A percentile compares a stretch with the other conserved stretches of the same genome.
These are phyloP conservation scores for Phytophthora multivora DNA, from an alignment of 352 stramenopile species.

Conservation along the genomic window DNA sequence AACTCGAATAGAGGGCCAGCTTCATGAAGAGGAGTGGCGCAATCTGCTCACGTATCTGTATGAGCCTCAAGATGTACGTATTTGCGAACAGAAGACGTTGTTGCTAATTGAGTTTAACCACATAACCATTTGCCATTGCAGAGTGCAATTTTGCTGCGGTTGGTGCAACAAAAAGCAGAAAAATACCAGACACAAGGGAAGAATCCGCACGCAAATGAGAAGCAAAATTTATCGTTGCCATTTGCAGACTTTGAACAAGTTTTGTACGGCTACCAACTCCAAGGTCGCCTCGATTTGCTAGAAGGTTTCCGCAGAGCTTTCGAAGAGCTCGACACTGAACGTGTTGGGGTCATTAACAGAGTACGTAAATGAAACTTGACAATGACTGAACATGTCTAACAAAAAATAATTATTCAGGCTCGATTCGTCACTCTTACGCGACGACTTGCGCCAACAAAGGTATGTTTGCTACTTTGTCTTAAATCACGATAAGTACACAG, in stretches of 20 bases:
- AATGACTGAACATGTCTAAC: not conserved
- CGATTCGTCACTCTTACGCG: conserved; percentile 41
- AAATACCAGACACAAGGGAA: conserved; percentile 28
- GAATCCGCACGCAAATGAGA: conserved; percentile 15
- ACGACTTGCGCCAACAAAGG: conserved; percentile 46
- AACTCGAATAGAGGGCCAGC: conserved; percentile 34
- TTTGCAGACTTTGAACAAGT: conserved; percentile 74
- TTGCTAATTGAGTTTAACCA: not conserved
- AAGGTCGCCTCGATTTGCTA: conserved; percentile 66
- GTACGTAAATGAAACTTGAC: conserved; percentile 17
- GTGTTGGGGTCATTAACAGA: conserved; percentile 60
- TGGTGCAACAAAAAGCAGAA: conserved; percentile 50
- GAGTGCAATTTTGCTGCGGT: conserved; percentile 51
- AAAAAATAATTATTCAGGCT: conserved; percentile 22
- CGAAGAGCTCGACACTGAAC: conserved; percentile 49
- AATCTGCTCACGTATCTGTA: conserved; percentile 83
- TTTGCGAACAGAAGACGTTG: not conserved
- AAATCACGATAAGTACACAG: not conserved
- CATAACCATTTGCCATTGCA: conserved; percentile 15
- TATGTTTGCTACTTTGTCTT: conserved; percentile 1
- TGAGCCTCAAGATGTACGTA: conserved; percentile 65
- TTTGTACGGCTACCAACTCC: conserved; percentile 74
- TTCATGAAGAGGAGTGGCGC: conserved; percentile 72
- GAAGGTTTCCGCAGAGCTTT: conserved; percentile 60
- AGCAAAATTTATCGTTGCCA: conserved; percentile 32